Conservation (phyloP, 1,284 basidiomycete species). For the Boletellus deceptivus region DNA sequence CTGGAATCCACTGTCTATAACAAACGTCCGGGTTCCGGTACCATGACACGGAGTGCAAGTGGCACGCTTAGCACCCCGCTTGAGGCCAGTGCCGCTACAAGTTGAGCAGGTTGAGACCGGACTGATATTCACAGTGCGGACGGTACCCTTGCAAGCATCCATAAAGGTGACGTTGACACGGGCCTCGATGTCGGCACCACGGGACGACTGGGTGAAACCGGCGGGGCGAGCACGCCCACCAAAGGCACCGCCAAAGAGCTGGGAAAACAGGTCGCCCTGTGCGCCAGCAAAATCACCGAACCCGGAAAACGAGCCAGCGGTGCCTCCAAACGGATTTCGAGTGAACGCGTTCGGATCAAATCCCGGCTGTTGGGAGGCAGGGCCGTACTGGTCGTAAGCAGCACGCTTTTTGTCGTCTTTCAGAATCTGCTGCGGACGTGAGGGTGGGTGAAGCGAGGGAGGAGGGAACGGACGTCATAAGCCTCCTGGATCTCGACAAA, state of each 20-base stretch:
- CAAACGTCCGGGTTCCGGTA: slow-evolving; percentile 86
- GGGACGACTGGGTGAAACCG: slow-evolving; percentile 50
- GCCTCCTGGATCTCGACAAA: slow-evolving; percentile 98
- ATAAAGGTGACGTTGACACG: slow-evolving; percentile 81
- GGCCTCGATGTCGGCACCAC: slow-evolving; percentile 87
- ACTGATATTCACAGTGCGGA: slow-evolving; percentile 72
- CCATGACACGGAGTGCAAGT: slow-evolving; percentile 85
- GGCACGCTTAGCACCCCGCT: slow-evolving; percentile 80
- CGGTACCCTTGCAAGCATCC: slow-evolving; percentile 92
- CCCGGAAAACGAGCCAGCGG: slow-evolving; percentile 60
- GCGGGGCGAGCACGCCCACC: slow-evolving; percentile 48
- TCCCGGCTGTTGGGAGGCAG: slow-evolving; percentile 91
- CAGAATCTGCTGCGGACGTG: slow-evolving; percentile 57
- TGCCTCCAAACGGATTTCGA: slow-evolving; percentile 46
- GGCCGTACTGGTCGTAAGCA: slow-evolving; percentile 92
- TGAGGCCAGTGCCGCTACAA: slow-evolving; percentile 88
- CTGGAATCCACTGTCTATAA: slow-evolving; percentile 93
- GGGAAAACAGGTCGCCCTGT: slow-evolving; percentile 79
- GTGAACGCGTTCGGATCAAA: slow-evolving; percentile 87
- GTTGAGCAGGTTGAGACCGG: slow-evolving; percentile 84
- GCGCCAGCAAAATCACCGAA: slow-evolving; percentile 67
- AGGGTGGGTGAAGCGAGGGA: slow-evolving; percentile 15
- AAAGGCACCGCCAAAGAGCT: slow-evolving; percentile 76
- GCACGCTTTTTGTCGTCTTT: slow-evolving; percentile 94
- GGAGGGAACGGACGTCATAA: slow-evolving; percentile 76